Conservation (phyloP, 2,329 filamentous ascomycete genomes). For the Colletotrichum noveboracense region DNA sequence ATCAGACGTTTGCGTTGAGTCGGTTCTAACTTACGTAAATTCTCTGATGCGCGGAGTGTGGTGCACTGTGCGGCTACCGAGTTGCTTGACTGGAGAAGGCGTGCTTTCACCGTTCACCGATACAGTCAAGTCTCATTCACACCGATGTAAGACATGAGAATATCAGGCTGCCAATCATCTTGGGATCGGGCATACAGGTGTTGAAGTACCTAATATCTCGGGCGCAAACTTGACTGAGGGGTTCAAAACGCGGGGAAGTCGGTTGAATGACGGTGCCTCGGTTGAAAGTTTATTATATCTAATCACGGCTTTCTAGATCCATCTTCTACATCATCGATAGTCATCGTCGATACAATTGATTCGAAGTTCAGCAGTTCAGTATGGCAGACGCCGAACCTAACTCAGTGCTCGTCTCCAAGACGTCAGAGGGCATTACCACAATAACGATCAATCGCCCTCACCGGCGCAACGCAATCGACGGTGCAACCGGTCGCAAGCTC, state of each 20-base stretch:
- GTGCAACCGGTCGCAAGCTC: slow-evolving; percentile 50
- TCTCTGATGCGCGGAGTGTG: rapidly evolving
- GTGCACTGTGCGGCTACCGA: not conserved
- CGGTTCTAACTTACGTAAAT: not conserved
- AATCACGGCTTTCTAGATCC: not conserved
- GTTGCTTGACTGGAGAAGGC: not conserved
- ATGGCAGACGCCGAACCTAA: not conserved
- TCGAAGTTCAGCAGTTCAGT: not conserved
- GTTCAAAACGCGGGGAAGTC: not conserved
- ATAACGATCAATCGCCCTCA: slow-evolving; percentile 58
- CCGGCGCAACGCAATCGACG: slow-evolving; percentile 57
- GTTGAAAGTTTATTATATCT: not conserved
- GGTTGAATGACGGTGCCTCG: not conserved
- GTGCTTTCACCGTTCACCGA: not conserved
- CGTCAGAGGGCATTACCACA: slow-evolving; percentile 52
- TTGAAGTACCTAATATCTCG: not conserved
- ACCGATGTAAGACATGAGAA: not conserved
- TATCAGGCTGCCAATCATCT: not conserved
- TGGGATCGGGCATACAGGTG: not conserved
- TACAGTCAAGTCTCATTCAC: not conserved
- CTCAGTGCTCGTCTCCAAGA: slow-evolving; percentile 22
- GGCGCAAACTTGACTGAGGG: not conserved
- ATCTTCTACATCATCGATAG: not conserved
- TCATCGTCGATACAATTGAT: not conserved
- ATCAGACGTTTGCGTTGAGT: not conserved